Evolutionary conservation across 23 red algal genomes (phyloP), one percentile per base, ranked within the genome.

Genomic region (Gracilaria gracilis): DNA sequence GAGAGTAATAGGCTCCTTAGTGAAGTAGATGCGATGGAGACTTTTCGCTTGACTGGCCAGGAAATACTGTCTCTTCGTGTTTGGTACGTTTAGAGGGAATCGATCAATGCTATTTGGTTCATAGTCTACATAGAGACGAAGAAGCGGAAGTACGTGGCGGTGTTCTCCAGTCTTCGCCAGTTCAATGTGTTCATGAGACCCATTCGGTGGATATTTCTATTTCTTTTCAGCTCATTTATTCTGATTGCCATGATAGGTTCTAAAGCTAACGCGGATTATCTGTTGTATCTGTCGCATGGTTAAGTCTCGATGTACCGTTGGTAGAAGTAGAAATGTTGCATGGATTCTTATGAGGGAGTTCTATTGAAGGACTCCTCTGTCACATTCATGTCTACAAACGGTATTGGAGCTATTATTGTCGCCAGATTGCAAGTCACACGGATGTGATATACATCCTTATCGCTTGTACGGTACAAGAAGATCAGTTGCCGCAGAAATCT

Each of bases 391-490:
- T 62, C 5, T 4, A 9, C 59, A 62, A 9, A 58, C 4, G 27
- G 3, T 24, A 28, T 14, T 9, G 59, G 24, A 62, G 59, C 27
- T 62, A 9, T 29, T 9, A 31, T 29, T 29, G 24, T 7, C 0
- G 0, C 59, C 29, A 62, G 21, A 62, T 55, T 2, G 1, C 51
- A 15, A 15, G 14, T 1, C 19, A 1, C 17, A 19, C 19, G 11
- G 51, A 19, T 55, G 51, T 55, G 27, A 31, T 62, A 44, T 8
- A 5, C 38, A 33, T 5, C 5, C 35, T 73, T 24, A 73, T 29
- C 67, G 4, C 35, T 73, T 73, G 67, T 73, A 73, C 17, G 67
- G 67, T 29, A 73, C 38, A 37, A 73, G 67, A 23, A 73, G 33
- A 23, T 73, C 67, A 44, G 67, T 73, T 37, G 7, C 35, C 17